Evolutionary conservation across 2,329 filamentous ascomycete species (phyloP), one percentile per base, ranked within the genome.

Genomic region (Blumeriella jaapii): DNA sequence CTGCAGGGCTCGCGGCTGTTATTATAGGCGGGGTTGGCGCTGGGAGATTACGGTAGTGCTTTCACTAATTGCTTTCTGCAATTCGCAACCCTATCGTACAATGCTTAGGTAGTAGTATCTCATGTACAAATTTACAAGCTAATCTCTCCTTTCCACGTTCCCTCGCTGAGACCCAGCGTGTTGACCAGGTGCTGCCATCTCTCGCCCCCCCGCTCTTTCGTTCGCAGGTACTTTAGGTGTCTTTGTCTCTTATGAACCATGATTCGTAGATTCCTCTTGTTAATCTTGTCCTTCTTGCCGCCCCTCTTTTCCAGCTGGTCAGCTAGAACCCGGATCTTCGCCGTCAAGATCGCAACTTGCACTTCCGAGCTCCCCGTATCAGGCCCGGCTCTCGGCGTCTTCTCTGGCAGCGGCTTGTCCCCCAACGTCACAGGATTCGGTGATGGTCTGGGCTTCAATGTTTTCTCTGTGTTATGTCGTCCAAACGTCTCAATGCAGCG

Each of bases 321-420:
- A 11, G 82, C 78, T 31, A 98, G 59, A 15, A 80, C 77, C 44
- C 84, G 70, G 56, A 98, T 98, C 69, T 95, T 96, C 38, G 85
- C 74, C 3, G 91, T 98, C 57, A 98, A 61, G 50, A 98, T 93
- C 29, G 86, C 87, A 47, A 93, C 85, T 65, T 98, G 91, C n/a
- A 98, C 93, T 62, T 98, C 91, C 5, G 84, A 84, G 51, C 84
- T 93, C 22, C 91, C 91, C 1, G 89, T 98, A 56, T 98, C 91
- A 4, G 81, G 82, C 0, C 91, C 91, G n/a, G 78, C 75, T 19
- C 93, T 79, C 31, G 71, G 70, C 0, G 67, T 68, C 47, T 71
- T 71, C 31, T 51, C 54, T 5, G 50, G 46, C 5, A 47, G 26
- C 8, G 31, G 18, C 13, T 43, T 40, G 10, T 34, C 40, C 20